Conservation (phyloP, 75 land plant species). For the Ceratopteris richardii region DNA sequence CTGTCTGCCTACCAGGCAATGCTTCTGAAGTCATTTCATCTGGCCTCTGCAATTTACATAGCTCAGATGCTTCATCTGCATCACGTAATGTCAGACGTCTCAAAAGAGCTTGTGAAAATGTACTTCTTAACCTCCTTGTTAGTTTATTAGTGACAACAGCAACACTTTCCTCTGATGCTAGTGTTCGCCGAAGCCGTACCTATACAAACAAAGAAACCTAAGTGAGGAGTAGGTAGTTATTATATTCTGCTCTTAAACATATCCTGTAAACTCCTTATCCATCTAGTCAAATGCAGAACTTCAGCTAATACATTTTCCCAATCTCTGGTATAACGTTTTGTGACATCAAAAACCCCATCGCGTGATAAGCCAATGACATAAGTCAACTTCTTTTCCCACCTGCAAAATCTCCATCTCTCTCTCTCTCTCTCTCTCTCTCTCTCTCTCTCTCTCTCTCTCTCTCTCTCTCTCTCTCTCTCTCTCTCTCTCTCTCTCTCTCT, state of each 20-base stretch:
- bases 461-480: too few relatives aligned
- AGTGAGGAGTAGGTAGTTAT: too few relatives aligned
- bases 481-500: too few relatives aligned
- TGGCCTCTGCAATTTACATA: slow-evolving; percentile 24
- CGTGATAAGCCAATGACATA: slow-evolving; percentile 80
- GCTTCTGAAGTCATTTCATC: slow-evolving; percentile 24
- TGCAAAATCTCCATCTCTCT: too few relatives aligned
- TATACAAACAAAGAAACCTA: slow-evolving; percentile 15
- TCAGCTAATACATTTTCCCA: slow-evolving; percentile 75
- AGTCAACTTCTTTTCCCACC: slow-evolving; percentile 78
- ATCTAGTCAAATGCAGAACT: too few relatives aligned
- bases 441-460: too few relatives aligned
- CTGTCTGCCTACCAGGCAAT: slow-evolving; percentile 89
- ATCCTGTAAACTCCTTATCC: too few relatives aligned
- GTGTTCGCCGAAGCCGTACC: slow-evolving; percentile 59
- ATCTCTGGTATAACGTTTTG: slow-evolving; percentile 83
- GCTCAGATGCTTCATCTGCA: slow-evolving; percentile 43
- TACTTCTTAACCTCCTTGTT: slow-evolving; percentile 43
- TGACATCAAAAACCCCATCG: slow-evolving; percentile 94
- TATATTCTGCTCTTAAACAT: too few relatives aligned
- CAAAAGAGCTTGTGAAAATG: slow-evolving; percentile 23
- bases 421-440: too few relatives aligned
- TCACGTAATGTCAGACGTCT: slow-evolving; percentile 43
- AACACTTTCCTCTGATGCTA: slow-evolving; percentile 44
- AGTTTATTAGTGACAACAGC: slow-evolving; percentile 33